Evolutionary conservation across 164 flowering plant genomes (phyloP).

Genomic region (Macadamia integrifolia): DNA sequence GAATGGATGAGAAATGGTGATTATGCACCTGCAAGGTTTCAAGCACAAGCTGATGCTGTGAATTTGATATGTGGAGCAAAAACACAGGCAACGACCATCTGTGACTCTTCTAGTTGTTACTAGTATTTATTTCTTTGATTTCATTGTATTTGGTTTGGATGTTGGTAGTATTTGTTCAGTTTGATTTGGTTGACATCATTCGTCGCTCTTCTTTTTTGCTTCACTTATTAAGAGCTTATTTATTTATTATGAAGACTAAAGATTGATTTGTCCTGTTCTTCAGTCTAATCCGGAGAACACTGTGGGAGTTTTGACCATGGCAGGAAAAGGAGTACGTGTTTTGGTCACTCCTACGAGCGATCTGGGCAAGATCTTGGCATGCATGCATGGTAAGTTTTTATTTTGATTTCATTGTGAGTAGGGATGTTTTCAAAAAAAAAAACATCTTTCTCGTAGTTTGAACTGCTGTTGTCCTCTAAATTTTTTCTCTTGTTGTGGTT

Average conservation of each 20-base stretch:
- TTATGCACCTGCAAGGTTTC: constrained; percentile 75
- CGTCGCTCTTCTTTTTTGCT: neutral
- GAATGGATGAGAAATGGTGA: constrained; percentile 99
- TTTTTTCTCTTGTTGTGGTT: neutral
- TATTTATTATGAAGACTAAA: constrained; percentile 2
- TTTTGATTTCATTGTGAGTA: neutral
- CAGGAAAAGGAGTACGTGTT: constrained; percentile 94
- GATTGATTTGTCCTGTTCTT: constrained; percentile 6
- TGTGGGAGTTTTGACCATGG: constrained; percentile 90
- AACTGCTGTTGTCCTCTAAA: neutral
- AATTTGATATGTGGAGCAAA: constrained; percentile 93
- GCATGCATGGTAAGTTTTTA: constrained; percentile 76
- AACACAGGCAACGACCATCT: constrained; percentile 49
- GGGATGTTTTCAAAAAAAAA: neutral
- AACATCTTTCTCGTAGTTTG: neutral
- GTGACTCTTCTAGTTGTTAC: neutral
- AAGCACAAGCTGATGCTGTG: constrained; percentile 90
- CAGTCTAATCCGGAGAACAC: constrained; percentile 98
- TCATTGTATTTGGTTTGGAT: neutral
- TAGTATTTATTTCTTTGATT: neutral
- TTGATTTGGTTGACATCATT: neutral
- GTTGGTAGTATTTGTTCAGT: neutral
- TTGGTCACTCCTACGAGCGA: constrained; percentile 89
- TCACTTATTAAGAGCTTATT: neutral
- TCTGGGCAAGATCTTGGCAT: constrained; percentile 86